Base-by-base conservation (phyloP, 2,329 filamentous ascomycete genomes). In the Aureobasidium sp. region DNA sequence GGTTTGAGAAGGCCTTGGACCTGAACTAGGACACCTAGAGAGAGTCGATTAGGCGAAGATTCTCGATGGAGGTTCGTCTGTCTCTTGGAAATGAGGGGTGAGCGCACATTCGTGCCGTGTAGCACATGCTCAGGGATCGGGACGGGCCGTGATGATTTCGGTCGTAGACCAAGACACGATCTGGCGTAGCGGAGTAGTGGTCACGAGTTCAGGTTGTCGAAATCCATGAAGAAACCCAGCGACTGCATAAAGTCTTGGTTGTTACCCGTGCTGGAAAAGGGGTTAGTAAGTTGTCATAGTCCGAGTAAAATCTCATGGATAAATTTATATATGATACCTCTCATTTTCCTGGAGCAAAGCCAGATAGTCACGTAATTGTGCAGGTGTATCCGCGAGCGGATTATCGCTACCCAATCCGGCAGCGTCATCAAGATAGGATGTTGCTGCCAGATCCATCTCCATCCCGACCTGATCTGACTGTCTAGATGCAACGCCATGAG, bases 1-100 rank as follows among this genome's bases (percentile, higher is more conserved):
- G 74, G 68, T 45, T 57, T 7, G 27, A 13, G 11, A 7, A 44
- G 3, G 30, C 39, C 10, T 14, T 57, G 29, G n/a, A 27, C 16
- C 3, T 57, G 29, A 11, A 44, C 4, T 42, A 32, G 45, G 14
- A 32, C 3, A 41, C 21, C 21, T 21, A 21, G 21, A 6, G 9
- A n/a, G 6, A 41, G 1, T n/a, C 5, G 8, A 8, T 9, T 21
- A 21, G 21, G 21, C 21, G 21, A 21, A 21, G 21, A 21, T 21
- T 21, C 21, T 21, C 21, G 21, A 21, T 21, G 21, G 21, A 21
- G 21, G 21, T 21, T 21, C 21, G 21, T 21, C 21, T 21, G 21
- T 21, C 21, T 21, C 21, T 21, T 21, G 21, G 21, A 21, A 21
- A 21, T 21, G 21, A 21, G 21, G 21, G 21, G 21, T 21, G 21